A percentile compares a stretch with the other conserved stretches of the same genome.
Conservation (phyloP, 495 filamentous ascomycete genomes). For the Talaromyces stipitatus region DNA sequence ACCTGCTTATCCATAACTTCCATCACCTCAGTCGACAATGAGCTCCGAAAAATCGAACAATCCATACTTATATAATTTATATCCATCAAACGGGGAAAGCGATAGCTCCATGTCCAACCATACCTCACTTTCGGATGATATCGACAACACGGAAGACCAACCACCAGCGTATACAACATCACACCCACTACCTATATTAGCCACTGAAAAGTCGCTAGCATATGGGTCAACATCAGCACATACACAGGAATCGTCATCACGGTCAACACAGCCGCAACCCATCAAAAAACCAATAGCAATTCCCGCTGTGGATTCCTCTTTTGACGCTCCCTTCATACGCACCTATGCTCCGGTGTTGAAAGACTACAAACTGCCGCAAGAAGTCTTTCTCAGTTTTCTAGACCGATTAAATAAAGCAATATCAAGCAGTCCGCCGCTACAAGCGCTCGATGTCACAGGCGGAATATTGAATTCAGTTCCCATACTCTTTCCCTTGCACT, state of each 20-base stretch:
- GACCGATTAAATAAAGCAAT: constrained; percentile 24
- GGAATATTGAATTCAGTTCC: constrained; percentile 23
- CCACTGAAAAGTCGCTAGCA: neutral
- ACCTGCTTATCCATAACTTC: neutral
- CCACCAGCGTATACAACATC: neutral
- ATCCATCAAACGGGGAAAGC: neutral
- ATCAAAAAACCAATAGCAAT: constrained; percentile 20
- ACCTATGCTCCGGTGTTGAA: constrained; percentile 19
- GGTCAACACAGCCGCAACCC: neutral
- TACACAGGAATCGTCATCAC: neutral
- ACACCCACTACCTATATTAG: neutral
- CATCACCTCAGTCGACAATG: neutral
- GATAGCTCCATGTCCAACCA: neutral
- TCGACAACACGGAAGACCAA: neutral
- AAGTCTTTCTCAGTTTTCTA: constrained; percentile 20
- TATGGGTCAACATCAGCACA: neutral
- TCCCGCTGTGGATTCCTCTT: constrained; percentile 13
- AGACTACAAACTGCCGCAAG: constrained; percentile 16
- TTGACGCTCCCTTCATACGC: constrained; percentile 20
- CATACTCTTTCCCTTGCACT: constrained; percentile 20
- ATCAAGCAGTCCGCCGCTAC: constrained; percentile 22
- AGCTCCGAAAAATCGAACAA: neutral
- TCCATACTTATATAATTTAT: neutral
- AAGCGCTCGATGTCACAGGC: constrained; percentile 26
- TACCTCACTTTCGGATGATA: neutral